These are phyloP conservation scores for Hypoxylon sp. DNA, from an alignment of 2,329 filamentous ascomycete genomes.

Conservation along the genomic window DNA sequence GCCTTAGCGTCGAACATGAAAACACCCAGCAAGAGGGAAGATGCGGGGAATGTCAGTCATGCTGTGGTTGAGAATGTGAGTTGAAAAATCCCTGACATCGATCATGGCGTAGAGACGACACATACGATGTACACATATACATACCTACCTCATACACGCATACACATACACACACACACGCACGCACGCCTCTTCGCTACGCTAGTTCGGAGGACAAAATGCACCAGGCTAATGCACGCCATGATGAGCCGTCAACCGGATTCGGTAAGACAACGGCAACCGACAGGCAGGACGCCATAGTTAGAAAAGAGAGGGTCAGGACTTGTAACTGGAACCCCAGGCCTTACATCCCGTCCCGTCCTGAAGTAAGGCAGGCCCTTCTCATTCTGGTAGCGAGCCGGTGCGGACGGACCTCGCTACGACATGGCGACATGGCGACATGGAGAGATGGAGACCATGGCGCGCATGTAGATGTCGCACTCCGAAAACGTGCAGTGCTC, in stretches of 20 bases:
- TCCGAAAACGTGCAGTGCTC: slow-evolving; percentile 34
- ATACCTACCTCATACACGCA: too few species aligned
- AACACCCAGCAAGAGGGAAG: slow-evolving; percentile 13
- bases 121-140: neutral
- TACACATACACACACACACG: neutral
- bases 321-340: slow-evolving; percentile 31
- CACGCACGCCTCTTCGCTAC: slow-evolving; percentile 1
- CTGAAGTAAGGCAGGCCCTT: slow-evolving; percentile 12
- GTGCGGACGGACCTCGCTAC: slow-evolving; percentile 39
- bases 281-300: slow-evolving; percentile 32
- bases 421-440: neutral
- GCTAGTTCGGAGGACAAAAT: slow-evolving; percentile 24
- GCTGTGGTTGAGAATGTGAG: slow-evolving; percentile 23
- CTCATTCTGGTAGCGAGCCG: slow-evolving; percentile 36
- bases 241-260: slow-evolving; percentile 30
- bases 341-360: slow-evolving; percentile 38
- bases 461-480: slow-evolving; percentile 31
- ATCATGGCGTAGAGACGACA: slow-evolving; percentile 15
- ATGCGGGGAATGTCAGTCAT: slow-evolving; percentile 30
- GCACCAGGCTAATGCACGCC: slow-evolving; percentile 20
- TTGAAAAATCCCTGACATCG: slow-evolving; percentile 31
- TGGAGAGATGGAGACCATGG: slow-evolving; percentile 6
- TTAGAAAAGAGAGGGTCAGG: slow-evolving; percentile 27
- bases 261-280: slow-evolving; percentile 31
- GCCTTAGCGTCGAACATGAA: slow-evolving; percentile 29